Evolutionary conservation across 2,329 filamentous ascomycete species (phyloP), one percentile per base, ranked within the genome.

Genomic region (Cucurbitaria berberidis): DNA sequence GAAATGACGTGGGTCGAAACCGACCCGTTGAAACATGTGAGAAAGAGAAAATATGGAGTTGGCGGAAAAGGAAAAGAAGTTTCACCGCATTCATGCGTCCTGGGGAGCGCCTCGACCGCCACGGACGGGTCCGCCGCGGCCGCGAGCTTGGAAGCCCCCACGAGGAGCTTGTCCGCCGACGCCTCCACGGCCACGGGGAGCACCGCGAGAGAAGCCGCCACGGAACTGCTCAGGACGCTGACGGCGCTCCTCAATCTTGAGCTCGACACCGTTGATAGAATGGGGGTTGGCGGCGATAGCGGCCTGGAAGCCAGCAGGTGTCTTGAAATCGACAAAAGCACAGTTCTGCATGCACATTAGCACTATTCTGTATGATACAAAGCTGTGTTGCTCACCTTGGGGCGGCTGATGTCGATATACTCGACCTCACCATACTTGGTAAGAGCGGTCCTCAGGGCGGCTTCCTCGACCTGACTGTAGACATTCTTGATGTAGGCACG

Each of bases 401-500:
- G 77, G 60, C 85, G 83, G 72, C 81, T 86, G 63, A 88, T 82
- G 68, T 88, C 85, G 64, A 86, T 85, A 71, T 87, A 86, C 55
- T 79, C 78, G 42, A 88, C 73, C 70, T 87, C 85, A 58, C 85
- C 86, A 46, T 88, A 92, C 65, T 87, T 85, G 64, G 86, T 82
- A 45, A 99, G 81, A 48, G 86, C 83, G 47, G 83, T 81, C 75
- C 84, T 88, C 54, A 99, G 81, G 41, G 91, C 85, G 35, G 86
- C 84, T 13, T 87, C 84, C 72, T 90, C 85, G 46, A 99, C 88
- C 78, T 92, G 93, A 29, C 96, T 92, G 44, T 88, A 93, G 44
- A 98, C 93, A 67, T 93, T 96, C 82, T 96, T 96, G 76, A 99
- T 91, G 76, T 97, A 98, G 18, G 89, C 95, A 64, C 92, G 85